A percentile compares a stretch with the other conserved stretches of the same genome.
These are phyloP conservation scores for Rhodotorula sphaerocarpa DNA, from an alignment of 768 basidiomycete genomes.

Conservation along the genomic window DNA sequence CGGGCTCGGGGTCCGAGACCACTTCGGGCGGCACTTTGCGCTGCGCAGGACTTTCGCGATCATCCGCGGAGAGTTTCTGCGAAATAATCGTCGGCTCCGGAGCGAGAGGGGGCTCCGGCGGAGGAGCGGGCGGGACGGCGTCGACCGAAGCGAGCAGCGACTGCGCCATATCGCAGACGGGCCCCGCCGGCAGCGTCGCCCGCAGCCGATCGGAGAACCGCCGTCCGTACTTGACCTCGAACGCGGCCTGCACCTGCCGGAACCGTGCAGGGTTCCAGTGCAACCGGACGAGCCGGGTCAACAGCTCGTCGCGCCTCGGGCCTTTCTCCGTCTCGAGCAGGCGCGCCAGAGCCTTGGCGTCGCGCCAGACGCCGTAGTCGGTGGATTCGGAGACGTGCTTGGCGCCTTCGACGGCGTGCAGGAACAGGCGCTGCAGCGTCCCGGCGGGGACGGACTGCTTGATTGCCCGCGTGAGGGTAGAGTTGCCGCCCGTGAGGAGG, in stretches of 20 bases:
- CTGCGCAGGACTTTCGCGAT: too few relatives aligned
- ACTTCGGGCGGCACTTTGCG: neutral
- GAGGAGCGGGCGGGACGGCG: too few relatives aligned
- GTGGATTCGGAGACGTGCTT: slow-evolving; percentile 5
- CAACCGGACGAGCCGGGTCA: slow-evolving; percentile 17
- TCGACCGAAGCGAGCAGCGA: too few relatives aligned
- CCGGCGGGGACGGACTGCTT: slow-evolving; percentile 22
- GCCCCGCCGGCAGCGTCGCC: slow-evolving; percentile 1
- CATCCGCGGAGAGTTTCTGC: too few relatives aligned
- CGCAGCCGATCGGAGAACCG: neutral
- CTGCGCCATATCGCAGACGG: neutral
- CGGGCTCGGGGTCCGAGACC: neutral
- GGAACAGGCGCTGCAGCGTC: slow-evolving; percentile 10
- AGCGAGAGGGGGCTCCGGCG: too few relatives aligned
- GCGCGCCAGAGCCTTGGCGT: slow-evolving; percentile 17
- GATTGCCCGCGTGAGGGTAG: slow-evolving; percentile 26
- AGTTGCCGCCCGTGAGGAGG: slow-evolving; percentile 17
- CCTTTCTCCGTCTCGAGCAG: slow-evolving; percentile 13
- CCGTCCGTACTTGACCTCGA: slow-evolving; percentile 18
- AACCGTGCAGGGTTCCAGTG: slow-evolving; percentile 31
- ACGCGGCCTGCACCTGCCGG: slow-evolving; percentile 12
- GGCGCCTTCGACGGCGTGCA: slow-evolving; percentile 22
- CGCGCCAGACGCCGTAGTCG: slow-evolving; percentile 9
- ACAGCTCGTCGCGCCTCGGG: slow-evolving; percentile 11
- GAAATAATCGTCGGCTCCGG: too few relatives aligned